phyloP scores from a whole-genome alignment of 257 asterid species.

The Penstemon eatonii region DNA sequence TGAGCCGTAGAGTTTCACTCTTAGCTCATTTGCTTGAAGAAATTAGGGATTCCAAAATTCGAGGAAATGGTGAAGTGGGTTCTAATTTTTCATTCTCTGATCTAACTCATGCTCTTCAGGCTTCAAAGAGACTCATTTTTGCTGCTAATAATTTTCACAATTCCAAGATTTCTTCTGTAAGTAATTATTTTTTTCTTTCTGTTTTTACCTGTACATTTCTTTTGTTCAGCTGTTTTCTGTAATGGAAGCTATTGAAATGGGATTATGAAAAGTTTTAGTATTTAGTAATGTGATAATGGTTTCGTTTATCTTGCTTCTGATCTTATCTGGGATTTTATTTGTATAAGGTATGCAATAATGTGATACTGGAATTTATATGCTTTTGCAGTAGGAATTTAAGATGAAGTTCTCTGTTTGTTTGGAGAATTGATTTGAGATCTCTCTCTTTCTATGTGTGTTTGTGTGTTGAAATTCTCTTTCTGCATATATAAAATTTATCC shows the following conservation, averaged over 20 bases:
- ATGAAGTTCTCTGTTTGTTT: conserved; percentile 3
- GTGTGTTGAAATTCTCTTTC: background rate
- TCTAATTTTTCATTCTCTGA: conserved; percentile 58
- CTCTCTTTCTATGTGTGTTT: background rate
- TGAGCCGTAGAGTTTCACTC: conserved; percentile 73
- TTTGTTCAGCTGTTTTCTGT: background rate
- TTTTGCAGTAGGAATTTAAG: conserved; percentile 8
- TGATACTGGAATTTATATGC: background rate
- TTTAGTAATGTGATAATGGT: background rate
- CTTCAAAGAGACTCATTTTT: conserved; percentile 48
- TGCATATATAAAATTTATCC: too few relatives aligned
- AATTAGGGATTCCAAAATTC: conserved; percentile 55
- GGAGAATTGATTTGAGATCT: conserved; percentile 26
- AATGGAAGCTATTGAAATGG: conserved; percentile 16
- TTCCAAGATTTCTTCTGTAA: conserved; percentile 46
- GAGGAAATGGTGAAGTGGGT: conserved; percentile 29
- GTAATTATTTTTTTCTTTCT: background rate
- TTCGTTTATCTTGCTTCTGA: background rate
- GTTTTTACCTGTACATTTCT: background rate
- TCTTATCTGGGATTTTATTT: conserved; percentile 2
- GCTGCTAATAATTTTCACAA: conserved; percentile 49
- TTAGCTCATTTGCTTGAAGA: conserved; percentile 83
- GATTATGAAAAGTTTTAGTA: background rate
- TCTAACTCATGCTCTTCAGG: conserved; percentile 53
- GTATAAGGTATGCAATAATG: background rate